Base-by-base conservation (phyloP, 129 eudicot genomes). In the Artemisia annua region DNA sequence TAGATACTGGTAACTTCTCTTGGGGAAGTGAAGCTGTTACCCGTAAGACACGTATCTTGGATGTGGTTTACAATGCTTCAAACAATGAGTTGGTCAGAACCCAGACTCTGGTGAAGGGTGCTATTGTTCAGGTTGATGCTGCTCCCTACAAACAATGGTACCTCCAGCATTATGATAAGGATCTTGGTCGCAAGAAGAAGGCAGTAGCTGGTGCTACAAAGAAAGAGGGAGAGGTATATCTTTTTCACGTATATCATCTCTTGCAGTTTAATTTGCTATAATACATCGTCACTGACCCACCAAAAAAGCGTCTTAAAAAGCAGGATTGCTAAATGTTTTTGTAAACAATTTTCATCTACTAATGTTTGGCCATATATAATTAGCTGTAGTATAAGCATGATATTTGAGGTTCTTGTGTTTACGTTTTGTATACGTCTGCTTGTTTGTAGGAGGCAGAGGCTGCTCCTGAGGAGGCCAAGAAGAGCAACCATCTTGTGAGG, bases 151-250 rank as follows among this genome's bases (percentile, higher is more conserved):
- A 78, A 72, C 90, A 87, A 69, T 89, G 92, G 92, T 89, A 86
- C 39, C 81, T 84, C 51, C 92, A 89, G 78, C 92, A 89, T 44
- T 86, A 89, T 68, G 96, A 92, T 57, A 88, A 86, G 52, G 96
- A 89, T 8, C 75, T 89, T 66, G 96, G 96, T 20, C 92, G 92
- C 79, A 89, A 89, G 86, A 89, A 86, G 92, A 89, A 86, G 75
- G 15, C 78, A 16, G 67, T 56, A 28, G 75, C 77, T 28, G 11
- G 70, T 91, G 87, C 79, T 91, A 28, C 82, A 46, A 88, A 88
- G 83, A 89, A 83, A 76, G 92, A 89, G 66, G 89, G 84, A 80
- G 92, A 89, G 87, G 91, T 86, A 72, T n/a, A 58, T 32, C 16
- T n/a, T 24, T n/a, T 52, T n/a, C 3, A 35, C 43, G 43, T 6